Evolutionary conservation across 352 stramenopile species (phyloP), one percentile per base, ranked within the genome.

Genomic region (Phytopythium ostracodes): DNA sequence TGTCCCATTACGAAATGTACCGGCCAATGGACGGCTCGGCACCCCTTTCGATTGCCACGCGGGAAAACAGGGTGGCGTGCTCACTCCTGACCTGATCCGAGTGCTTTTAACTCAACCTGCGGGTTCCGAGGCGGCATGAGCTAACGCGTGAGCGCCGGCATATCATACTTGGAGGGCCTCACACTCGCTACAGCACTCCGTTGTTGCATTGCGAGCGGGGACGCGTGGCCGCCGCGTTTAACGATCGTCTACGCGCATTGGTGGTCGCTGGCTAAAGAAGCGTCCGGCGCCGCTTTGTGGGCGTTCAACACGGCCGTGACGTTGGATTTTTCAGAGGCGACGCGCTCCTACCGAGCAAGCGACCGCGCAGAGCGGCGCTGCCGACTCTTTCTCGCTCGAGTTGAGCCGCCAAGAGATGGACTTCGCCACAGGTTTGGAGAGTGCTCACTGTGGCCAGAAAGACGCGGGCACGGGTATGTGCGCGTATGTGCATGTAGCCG

Each of bases 181-280:
- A 27, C n/a, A 51, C 20, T 15, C 6, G n/a, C 43, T n/a, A n/a
- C n/a, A n/a, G n/a, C n/a, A n/a, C n/a, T 15, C 25, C 22, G 50
- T 44, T 57, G 51, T 44, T 20, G 51, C 25, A 8, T 57, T 57
- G 51, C 31, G 10, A 10, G 33, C 33, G 33, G 29, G 29, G 29
- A 33, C 29, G 29, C 29, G 29, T 33, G 29, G 47, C 10, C 29
- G 47, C 51, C n/a, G 31, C 18, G 29, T n/a, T 36, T 40, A 15
- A 57, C 51, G 29, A 22, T 2, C 29, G 6, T 57, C 27, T 20
- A 24, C 12, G 27, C 51, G 51, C 52, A 47, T 46, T 38, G 52
- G n/a, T 58, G 52, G 35, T 58, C 52, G 52, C 52, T 46, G 33
- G 22, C 27, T 11, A 15, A 46, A 29, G 33, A 47, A 29, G 52